These are phyloP conservation scores for Metarhizium sp. DNA, from an alignment of 2,329 filamentous ascomycete species.

Conservation along the genomic window DNA sequence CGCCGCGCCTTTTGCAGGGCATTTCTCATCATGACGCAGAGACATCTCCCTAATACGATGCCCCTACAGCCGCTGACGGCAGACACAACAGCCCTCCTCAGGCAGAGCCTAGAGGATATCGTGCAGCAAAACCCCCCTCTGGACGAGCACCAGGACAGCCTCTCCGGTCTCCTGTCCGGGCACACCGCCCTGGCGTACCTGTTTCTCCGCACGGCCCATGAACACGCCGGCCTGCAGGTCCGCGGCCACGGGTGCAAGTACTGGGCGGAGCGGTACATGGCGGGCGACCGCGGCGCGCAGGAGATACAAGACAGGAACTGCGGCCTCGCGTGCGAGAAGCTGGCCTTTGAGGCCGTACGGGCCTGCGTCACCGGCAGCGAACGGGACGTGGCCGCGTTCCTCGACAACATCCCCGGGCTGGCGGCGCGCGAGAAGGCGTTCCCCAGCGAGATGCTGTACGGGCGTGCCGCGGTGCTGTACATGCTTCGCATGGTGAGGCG, in stretches of 20 bases:
- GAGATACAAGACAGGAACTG: slow-evolving; percentile 33
- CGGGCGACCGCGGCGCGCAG: slow-evolving; percentile 24
- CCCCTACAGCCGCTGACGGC: slow-evolving; percentile 18
- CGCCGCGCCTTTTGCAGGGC: too few relatives aligned
- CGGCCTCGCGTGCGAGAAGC: slow-evolving; percentile 39
- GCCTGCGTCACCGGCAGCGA: slow-evolving; percentile 32
- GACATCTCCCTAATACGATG: slow-evolving; percentile 6
- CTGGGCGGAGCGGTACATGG: slow-evolving; percentile 40
- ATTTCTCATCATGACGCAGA: not conserved
- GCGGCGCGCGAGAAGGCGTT: slow-evolving; percentile 27
- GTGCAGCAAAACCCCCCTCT: slow-evolving; percentile 26
- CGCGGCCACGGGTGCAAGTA: slow-evolving; percentile 29
- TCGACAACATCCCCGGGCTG: slow-evolving; percentile 27
- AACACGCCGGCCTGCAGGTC: slow-evolving; percentile 34
- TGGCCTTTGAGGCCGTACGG: slow-evolving; percentile 35
- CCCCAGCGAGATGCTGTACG: slow-evolving; percentile 55
- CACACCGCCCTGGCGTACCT: slow-evolving; percentile 48
- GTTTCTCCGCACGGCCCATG: slow-evolving; percentile 37
- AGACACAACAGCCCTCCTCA: slow-evolving; percentile 20
- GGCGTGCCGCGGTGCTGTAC: slow-evolving; percentile 59
- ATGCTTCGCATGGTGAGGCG: slow-evolving; percentile 53
- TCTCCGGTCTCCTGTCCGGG: slow-evolving; percentile 42
- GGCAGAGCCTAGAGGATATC: slow-evolving; percentile 25
- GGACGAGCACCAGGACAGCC: slow-evolving; percentile 21
- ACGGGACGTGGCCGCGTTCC: slow-evolving; percentile 27